Conservation (phyloP, 202 grass and related monocot species). For the Zizania palustris region DNA sequence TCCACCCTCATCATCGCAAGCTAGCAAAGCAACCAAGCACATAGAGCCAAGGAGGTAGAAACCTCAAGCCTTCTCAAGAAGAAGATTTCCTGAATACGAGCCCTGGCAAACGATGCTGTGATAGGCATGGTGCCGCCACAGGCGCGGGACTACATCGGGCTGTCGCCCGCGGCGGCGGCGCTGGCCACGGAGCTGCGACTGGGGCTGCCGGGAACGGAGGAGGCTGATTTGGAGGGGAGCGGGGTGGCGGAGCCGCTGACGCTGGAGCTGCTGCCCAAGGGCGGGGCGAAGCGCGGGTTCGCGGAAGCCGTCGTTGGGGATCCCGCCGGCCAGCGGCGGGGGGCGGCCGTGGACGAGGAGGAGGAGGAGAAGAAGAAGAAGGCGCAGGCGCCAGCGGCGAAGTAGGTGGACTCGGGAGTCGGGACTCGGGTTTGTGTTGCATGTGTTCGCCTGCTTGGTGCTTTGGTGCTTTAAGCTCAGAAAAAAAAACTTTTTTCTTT, state of each 20-base stretch:
- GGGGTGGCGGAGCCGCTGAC: slow-evolving; percentile 35
- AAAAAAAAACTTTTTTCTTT: background rate
- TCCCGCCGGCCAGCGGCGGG: slow-evolving; percentile 21
- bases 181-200: slow-evolving; percentile 61
- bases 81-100: no score
- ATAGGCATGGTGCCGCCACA: slow-evolving; percentile 59
- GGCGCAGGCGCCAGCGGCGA: slow-evolving; percentile 51
- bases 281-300: slow-evolving; percentile 68
- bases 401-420: slow-evolving; percentile 41
- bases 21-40: slow-evolving; percentile 4
- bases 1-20: slow-evolving; percentile 27
- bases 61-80: no score
- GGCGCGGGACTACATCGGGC: slow-evolving; percentile 74
- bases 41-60: slow-evolving; percentile 12
- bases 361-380: slow-evolving; percentile 54
- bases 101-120: slow-evolving; percentile 3
- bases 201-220: slow-evolving; percentile 63
- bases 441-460: slow-evolving; percentile 10
- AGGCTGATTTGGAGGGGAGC: background rate
- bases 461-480: slow-evolving; percentile 16
- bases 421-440: background rate
- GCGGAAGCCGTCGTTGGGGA: slow-evolving; percentile 48
- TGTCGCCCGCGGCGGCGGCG: slow-evolving; percentile 44
- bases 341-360: slow-evolving; percentile 26
- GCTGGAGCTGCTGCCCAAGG: slow-evolving; percentile 60